Base-by-base conservation (phyloP, 2,329 filamentous ascomycete genomes). In the Penicillium sp. region DNA sequence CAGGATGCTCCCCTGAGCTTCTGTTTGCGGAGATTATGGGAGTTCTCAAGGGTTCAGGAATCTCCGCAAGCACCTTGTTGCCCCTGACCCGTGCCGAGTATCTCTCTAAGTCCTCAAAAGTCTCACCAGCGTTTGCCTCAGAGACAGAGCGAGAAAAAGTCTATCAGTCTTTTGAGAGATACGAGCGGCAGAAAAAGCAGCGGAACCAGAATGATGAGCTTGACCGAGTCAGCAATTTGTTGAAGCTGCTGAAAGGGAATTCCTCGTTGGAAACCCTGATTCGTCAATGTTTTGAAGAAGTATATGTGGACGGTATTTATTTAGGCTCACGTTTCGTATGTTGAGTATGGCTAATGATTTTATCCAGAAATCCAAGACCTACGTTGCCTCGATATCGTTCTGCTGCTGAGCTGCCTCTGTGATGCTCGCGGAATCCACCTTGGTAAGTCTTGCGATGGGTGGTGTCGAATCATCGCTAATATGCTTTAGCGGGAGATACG, bases 11-110 rank as follows among this genome's bases (percentile, higher is more conserved):
- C 4, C 48, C 58, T 3, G 59, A 61, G 22, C 49, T 67, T 10
- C 57, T 62, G 2, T 68, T 67, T 42, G 56, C 63, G 1, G 67
- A 69, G 22, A 69, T 69, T 5, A 67, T 69, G 57, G 64, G 64
- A 20, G 58, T 67, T 1, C 63, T 69, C 8, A 67, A 68, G 42
- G 66, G 65, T 10, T 67, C 61, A 2, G 46, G 45, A 16, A 52
- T 47, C 1, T 57, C 44, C 4, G 51, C 52, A 4, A 51, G 55
- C 27, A 47, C 47, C 10, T 45, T 69, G n/a, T 28, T 24, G 22
- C 44, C 63, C 1, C 46, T 69, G 2, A 27, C 38, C 1, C 53
- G 54, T 11, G 43, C 54, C 1, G 59, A 64, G n/a, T 69, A 67
- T 35, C 36, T 64, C 6, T 28, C 36, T 5, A 57, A 40, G 41